Base-by-base conservation (phyloP, 306 rosid species). In the Cucurbita moschata region DNA sequence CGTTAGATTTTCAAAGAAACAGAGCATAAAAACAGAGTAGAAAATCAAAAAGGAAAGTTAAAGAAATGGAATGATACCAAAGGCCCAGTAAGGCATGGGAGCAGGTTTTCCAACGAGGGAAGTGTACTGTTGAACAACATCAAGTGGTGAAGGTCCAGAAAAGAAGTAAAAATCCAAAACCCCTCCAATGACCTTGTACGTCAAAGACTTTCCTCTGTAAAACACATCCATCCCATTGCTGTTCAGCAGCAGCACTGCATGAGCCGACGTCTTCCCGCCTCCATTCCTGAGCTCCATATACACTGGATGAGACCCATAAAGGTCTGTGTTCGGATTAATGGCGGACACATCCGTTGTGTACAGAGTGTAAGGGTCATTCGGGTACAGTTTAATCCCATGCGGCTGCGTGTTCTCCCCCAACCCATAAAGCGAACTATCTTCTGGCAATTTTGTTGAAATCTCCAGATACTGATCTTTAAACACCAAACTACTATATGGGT, bases 201-300 rank as follows among this genome's bases (percentile, higher is more conserved):
- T 94, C 76, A 94, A 80, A 30, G 96, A 94, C 16, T 60, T 76
- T 9, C 96, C 99, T 62, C 74, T 76, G 82, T 94, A 91, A 74
- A 94, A 89, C 73, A 94, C 96, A 79, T 94, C 97, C 97, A 94
- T 94, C n/a, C 99, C 99, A 84, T 94, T 91, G 75, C 97, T 94
- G 60, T 94, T 94, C 40, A 94, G 95, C 85, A 94, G 68, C 84
- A 94, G 58, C 73, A 91, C 97, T 51, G 85, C 96, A 61, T 94
- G 99, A 0, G 97, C 86, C 58, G 73, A 87, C 62, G 96, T 85
- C 77, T 71, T 35, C 1, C 92, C 96, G 1, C 82, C 92, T 44
- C 75, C 78, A 69, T 89, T 88, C 73, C 97, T 84, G 11, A 94
- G 96, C 80, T 91, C 97, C 97, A 94, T 85, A 47, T 91, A 94